Evolutionary conservation across 257 asterid genomes (phyloP), one percentile per base, ranked within the genome.

Genomic region (Lithospermum erythrorhizon): DNA sequence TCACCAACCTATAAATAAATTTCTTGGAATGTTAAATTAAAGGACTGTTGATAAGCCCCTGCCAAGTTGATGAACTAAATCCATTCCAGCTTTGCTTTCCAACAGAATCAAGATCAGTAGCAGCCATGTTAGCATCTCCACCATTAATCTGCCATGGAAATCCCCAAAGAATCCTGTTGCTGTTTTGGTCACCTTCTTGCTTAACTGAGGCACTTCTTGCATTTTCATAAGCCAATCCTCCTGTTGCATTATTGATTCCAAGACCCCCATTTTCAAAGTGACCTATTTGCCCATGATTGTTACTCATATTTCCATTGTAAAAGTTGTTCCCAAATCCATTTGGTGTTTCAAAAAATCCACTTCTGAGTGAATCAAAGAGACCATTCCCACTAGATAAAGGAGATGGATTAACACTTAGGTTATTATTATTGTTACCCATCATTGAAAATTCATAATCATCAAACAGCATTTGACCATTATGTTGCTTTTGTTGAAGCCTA

Each of bases 31-130:
- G 15, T 55, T 80, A 90, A 89, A 83, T 78, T 29, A 90, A 83
- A 35, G 96, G 83, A 55, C 91, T 83, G 61, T 90, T 87, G 25
- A 87, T 67, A 57, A 90, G 95, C 17, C 95, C 98, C 48, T 87
- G 96, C 94, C 95, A 82, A 56, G 88, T 67, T 20, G 84, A 54
- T 20, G 84, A 54, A 8, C 83, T 85, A 56, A 82, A 75, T 52
- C 83, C 86, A 65, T 75, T 81, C 87, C 94, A 72, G 70, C 70
- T 80, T 11, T 68, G 67, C 24, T 81, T 74, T 22, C 72, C 71
- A 29, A 64, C 21, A 13, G 84, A 56, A 65, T 81, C 86, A 17
- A 71, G 65, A 32, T 81, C 15, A 55, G 27, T 89, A 53, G 27
- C 87, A 53, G 70, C 68, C 57, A 37, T 64, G 59, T 62, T 70